These are phyloP conservation scores for Penicillium taxi DNA, from an alignment of 495 filamentous ascomycete species.

Conservation along the genomic window DNA sequence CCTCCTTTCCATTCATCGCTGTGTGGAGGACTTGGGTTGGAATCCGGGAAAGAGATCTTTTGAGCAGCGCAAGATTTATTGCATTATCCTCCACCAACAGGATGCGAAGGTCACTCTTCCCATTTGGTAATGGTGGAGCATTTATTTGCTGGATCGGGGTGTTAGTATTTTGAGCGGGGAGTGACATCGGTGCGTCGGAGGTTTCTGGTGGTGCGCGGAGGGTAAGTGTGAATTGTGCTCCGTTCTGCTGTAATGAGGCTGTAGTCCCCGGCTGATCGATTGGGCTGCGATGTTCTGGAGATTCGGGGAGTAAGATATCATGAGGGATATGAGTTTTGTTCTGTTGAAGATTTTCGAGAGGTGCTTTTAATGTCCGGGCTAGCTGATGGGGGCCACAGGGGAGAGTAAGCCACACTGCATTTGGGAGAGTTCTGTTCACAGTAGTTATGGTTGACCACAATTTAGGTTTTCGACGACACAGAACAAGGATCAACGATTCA, in stretches of 20 bases:
- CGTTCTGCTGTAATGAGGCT: too few relatives aligned
- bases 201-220: too few relatives aligned
- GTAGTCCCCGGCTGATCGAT: too few relatives aligned
- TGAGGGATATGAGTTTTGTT: background rate
- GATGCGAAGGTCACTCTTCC: slow-evolving; percentile 19
- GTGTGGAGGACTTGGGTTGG: slow-evolving; percentile 20
- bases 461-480: slow-evolving; percentile 1
- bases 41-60: slow-evolving; percentile 36
- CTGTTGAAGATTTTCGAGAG: background rate
- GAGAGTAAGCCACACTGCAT: slow-evolving; percentile 7
- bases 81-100: slow-evolving; percentile 59
- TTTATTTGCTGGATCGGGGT: background rate
- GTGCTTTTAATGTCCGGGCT: slow-evolving; percentile 6
- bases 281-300: too few relatives aligned
- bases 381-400: slow-evolving; percentile 19
- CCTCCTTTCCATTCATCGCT: slow-evolving; percentile 30
- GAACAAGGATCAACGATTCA: background rate
- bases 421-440: background rate
- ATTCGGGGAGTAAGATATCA: too few relatives aligned
- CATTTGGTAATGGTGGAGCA: too few relatives aligned
- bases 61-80: slow-evolving; percentile 54
- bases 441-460: background rate
- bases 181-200: too few relatives aligned
- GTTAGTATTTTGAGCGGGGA: too few relatives aligned
- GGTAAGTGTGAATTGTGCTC: too few relatives aligned